These are phyloP conservation scores for Endothia cerciana DNA, from an alignment of 2,329 filamentous ascomycete genomes.

Conservation along the genomic window DNA sequence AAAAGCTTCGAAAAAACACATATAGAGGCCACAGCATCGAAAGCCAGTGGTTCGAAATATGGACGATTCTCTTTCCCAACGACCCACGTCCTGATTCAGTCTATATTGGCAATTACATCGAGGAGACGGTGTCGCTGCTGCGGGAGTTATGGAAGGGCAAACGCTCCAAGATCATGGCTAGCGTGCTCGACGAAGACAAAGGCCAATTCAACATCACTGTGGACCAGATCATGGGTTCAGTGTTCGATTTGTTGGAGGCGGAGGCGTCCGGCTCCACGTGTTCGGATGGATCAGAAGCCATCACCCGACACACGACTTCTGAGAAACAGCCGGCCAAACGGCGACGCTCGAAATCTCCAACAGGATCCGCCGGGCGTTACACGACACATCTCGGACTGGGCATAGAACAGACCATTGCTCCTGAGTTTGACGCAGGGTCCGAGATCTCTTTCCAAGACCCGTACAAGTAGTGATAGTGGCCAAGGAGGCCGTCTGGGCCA, in stretches of 20 bases:
- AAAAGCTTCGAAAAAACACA: background rate
- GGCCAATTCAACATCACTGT: too few species aligned
- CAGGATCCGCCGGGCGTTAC: too few species aligned
- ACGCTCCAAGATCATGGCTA: background rate
- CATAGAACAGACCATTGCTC: background rate
- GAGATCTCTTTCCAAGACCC: background rate
- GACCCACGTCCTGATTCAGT: background rate
- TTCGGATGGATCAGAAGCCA: too few species aligned
- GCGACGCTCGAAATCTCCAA: too few species aligned
- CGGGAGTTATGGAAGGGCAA: background rate
- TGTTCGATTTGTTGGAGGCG: too few species aligned
- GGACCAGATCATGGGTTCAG: too few species aligned
- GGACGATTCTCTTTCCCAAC: background rate
- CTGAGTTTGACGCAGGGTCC: background rate
- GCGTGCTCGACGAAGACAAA: background rate
- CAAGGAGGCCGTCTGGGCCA: too few species aligned
- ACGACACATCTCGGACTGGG: background rate
- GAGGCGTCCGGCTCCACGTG: too few species aligned
- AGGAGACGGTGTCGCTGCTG: conserved; percentile 8
- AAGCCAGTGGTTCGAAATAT: conserved; percentile 11
- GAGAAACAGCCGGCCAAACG: too few species aligned
- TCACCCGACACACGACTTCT: too few species aligned
- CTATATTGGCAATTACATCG: background rate
- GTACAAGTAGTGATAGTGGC: too few species aligned
- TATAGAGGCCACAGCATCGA: background rate